phyloP scores from a whole-genome alignment of 495 filamentous ascomycete species.

The Aspergillus homomorphus region DNA sequence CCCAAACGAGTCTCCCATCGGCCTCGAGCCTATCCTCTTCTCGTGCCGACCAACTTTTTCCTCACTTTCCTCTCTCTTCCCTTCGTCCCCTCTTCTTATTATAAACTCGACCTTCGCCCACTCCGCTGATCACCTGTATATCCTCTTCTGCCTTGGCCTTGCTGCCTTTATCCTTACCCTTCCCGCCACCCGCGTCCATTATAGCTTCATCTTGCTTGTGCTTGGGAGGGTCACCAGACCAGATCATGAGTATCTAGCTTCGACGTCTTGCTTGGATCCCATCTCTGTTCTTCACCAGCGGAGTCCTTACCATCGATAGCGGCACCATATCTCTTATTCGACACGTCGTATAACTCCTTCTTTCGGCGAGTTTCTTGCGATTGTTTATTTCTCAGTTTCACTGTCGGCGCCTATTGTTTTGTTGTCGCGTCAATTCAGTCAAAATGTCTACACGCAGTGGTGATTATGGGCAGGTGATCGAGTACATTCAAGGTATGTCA shows the following conservation, averaged over 20 bases:
- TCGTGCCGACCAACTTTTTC: conserved; percentile 21
- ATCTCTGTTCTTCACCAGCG: neutral
- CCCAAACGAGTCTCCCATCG: conserved; percentile 33
- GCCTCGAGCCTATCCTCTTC: conserved; percentile 28
- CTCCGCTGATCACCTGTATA: conserved; percentile 19
- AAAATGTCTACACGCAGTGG: conserved; percentile 40
- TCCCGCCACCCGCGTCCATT: conserved; percentile 6
- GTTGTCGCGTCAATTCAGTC: conserved; percentile 12
- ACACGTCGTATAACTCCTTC: conserved; percentile 3
- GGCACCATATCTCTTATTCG: conserved; percentile 2
- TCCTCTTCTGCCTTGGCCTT: conserved; percentile 7
- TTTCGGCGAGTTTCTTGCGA: conserved; percentile 1
- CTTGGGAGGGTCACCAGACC: conserved; percentile 12
- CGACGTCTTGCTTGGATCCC: conserved; percentile 9
- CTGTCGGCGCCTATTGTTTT: conserved; percentile 14
- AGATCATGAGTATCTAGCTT: conserved; percentile 24
- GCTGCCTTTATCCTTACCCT: conserved; percentile 18
- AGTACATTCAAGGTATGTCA: conserved; percentile 70
- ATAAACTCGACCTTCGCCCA: conserved; percentile 11
- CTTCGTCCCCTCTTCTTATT: conserved; percentile 14
- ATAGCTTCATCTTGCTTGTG: conserved; percentile 9
- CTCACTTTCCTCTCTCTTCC: conserved; percentile 19
- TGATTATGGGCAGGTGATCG: conserved; percentile 69
- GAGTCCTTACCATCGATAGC: conserved; percentile 3
- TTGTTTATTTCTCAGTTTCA: conserved; percentile 13